Evolutionary conservation across 1,284 basidiomycete species (phyloP).

Genomic region (Laetiporus sulphureus): DNA sequence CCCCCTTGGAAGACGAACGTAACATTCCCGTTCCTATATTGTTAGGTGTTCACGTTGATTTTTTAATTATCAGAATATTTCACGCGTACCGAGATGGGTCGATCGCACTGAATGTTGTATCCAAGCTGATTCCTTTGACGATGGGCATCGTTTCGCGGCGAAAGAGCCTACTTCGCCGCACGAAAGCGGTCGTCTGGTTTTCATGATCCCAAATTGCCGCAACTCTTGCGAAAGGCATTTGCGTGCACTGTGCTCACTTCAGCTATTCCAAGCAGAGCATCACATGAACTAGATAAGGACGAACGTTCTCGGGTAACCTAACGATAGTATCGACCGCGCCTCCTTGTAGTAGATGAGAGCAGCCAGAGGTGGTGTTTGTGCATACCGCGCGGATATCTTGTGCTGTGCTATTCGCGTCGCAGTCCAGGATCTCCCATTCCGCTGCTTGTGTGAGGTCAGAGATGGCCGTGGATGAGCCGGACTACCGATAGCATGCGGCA

Average conservation of each 20-base stretch:
- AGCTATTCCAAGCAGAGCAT: not conserved
- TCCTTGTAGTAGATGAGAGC: constrained; percentile 37
- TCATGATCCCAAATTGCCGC: constrained; percentile 33
- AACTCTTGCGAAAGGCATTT: constrained; percentile 45
- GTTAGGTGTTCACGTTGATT: not conserved
- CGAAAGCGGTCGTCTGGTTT: constrained; percentile 35
- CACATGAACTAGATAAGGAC: constrained; percentile 13
- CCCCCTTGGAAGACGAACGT: constrained; percentile 34
- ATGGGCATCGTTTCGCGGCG: constrained; percentile 28
- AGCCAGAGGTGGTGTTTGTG: constrained; percentile 27
- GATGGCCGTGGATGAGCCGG: constrained; percentile 34
- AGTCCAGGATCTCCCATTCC: constrained; percentile 46
- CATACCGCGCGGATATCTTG: constrained; percentile 48
- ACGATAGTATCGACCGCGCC: constrained; percentile 45
- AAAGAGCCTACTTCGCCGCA: constrained; percentile 24
- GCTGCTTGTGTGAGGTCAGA: constrained; percentile 47
- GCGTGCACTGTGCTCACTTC: constrained; percentile 34
- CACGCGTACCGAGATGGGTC: constrained; percentile 24
- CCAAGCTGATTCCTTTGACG: constrained; percentile 37
- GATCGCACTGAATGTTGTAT: constrained; percentile 34
- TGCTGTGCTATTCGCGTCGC: constrained; percentile 29
- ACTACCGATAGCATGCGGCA: constrained; percentile 5
- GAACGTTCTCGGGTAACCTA: constrained; percentile 41
- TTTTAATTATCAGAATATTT: not conserved
- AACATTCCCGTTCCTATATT: constrained; percentile 27